Base-by-base conservation (phyloP, 2,329 filamentous ascomycete genomes). In the Penicillium sp. region DNA sequence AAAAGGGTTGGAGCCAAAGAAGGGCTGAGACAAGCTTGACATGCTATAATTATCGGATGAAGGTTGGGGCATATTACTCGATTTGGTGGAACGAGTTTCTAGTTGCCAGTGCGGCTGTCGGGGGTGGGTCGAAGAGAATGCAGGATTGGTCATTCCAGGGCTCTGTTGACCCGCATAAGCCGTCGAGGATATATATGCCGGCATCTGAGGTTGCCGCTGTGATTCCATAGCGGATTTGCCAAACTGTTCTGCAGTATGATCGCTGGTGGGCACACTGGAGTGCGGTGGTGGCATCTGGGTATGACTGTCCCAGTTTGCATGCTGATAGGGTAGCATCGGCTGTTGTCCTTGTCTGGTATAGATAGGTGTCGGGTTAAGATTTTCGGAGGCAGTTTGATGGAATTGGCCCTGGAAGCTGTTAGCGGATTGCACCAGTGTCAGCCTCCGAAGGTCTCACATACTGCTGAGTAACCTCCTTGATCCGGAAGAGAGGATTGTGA, bases 51-150 rank as follows among this genome's bases (percentile, higher is more conserved):
- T 53, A 17, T 34, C 17, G 7, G 43, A 35, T 5, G 35, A 22
- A 4, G 12, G 12, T 17, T 61, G 57, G 22, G 57, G 28, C n/a
- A 37, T 8, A 20, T 48, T n/a, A 41, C 53, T 54, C 12, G 37
- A 20, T 12, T 59, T 37, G 1, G 43, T 12, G 17, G 53, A 35
- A 17, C 56, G 58, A 37, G 55, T 45, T 15, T 50, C 54, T 1
- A 51, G 11, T 49, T 62, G 63, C 67, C 67, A 69, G 49, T 62
- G 57, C 11, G 62, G 61, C 25, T 69, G 31, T 31, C 31, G 31
- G 8, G 31, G 7, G 7, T 31, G 57, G 28, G 47, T 4, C 14
- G 47, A 8, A 34, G n/a, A 12, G 8, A 48, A 34, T 5, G 2
- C 3, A 15, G n/a, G 3, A 15, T 47, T 22, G 12, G 10, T 5